Evolutionary conservation across 768 basidiomycete genomes (phyloP), one percentile per base, ranked within the genome.

Genomic region (Leccinum disarticulatum): DNA sequence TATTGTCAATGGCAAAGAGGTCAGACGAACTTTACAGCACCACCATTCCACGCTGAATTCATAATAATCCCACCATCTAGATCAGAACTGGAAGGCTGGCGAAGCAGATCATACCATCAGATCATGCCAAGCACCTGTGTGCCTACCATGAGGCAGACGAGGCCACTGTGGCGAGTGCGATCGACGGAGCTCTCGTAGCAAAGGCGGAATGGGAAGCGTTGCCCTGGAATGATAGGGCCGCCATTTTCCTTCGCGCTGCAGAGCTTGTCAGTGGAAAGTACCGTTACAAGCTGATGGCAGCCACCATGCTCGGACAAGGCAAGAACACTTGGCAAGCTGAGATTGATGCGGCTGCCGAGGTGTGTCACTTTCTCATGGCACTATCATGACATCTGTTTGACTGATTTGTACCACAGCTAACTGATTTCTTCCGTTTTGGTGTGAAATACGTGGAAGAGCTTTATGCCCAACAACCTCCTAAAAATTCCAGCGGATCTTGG

Each of bases 241-340:
- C 97, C 41, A 96, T 99, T 75, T 99, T 98, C 80, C 81, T 99
- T 64, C 97, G 96, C 75, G 97, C 97, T 5, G 97, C 97, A 25
- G 97, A 99, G 73, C 86, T 99, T 54, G 85, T 94, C 58, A 88
- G 91, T 70, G 93, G 92, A 56, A 99, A 98, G 81, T 97, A 98
- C 74, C 82, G 97, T 64, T 96, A 95, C 79, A 88, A 89, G 77
- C 80, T 99, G 51, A 81, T 98, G 77, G 97, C 97, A 46, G 95
- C 96, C 43, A 98, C 96, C 48, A 97, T 99, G 77, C 81, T 99
- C 51, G 97, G 97, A 15, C 97, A 99, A 77, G 97, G 97, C 46
- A 99, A 99, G 86, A 99, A 98, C 72, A 88, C 83, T 15, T 99
- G 97, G 97, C 97, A 99, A 78, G 97, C 97, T 15, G 97, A 99